These are phyloP conservation scores for Populus hybrid DNA, from an alignment of 441 rosid species.

Conservation along the genomic window DNA sequence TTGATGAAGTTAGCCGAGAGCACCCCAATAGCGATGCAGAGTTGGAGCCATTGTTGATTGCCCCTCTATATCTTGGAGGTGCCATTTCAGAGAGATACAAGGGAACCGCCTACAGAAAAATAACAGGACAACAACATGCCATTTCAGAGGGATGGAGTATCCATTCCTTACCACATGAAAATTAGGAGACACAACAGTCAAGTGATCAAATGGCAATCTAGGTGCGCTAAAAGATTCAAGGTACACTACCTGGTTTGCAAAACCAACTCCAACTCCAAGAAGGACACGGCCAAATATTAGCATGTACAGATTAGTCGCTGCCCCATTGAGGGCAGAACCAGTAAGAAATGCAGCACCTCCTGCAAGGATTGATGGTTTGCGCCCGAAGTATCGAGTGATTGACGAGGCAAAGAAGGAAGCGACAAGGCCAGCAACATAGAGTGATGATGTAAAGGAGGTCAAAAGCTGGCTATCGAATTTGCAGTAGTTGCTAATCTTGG, in stretches of 20 bases:
- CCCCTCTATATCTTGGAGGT: slow-evolving; percentile 80
- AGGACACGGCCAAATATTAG: slow-evolving; percentile 70
- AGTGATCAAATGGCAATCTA: neutral
- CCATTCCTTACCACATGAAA: neutral
- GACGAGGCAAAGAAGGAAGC: slow-evolving; percentile 68
- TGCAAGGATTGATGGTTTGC: slow-evolving; percentile 56
- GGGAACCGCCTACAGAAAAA: slow-evolving; percentile 35
- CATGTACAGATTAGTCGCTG: slow-evolving; percentile 56
- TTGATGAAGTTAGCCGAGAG: slow-evolving; percentile 61
- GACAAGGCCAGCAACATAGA: slow-evolving; percentile 62
- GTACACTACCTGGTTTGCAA: slow-evolving; percentile 62
- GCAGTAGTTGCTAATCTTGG: slow-evolving; percentile 53
- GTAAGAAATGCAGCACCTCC: slow-evolving; percentile 64
- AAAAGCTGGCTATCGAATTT: slow-evolving; percentile 56
- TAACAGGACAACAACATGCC: neutral
- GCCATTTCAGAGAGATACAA: slow-evolving; percentile 78
- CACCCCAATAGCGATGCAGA: slow-evolving; percentile 63
- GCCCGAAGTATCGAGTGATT: slow-evolving; percentile 47
- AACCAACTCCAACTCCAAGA: slow-evolving; percentile 81
- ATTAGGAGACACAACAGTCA: neutral
- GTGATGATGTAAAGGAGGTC: slow-evolving; percentile 74
- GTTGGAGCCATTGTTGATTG: slow-evolving; percentile 70
- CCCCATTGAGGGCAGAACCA: slow-evolving; percentile 63
- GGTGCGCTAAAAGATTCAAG: neutral
- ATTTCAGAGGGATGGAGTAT: neutral